Evolutionary conservation across 1,284 basidiomycete species (phyloP).

Genomic region (Trichosporon ovoides): DNA sequence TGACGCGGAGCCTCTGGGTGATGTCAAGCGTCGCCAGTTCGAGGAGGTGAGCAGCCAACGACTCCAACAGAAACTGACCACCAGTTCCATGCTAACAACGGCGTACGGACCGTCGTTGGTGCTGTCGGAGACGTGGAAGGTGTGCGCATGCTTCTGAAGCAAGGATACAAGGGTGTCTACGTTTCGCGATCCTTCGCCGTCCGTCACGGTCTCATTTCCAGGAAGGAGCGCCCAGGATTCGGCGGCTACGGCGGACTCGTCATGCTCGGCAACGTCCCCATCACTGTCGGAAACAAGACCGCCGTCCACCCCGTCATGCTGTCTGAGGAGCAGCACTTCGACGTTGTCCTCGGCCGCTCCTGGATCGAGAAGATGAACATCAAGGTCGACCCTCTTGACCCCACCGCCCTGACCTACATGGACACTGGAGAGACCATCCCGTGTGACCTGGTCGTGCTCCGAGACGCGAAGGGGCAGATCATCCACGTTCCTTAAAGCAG

Average conservation of each 20-base stretch:
- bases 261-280: slow-evolving; percentile 69
- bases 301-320: slow-evolving; percentile 56
- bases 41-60: slow-evolving; percentile 33
- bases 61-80: not conserved
- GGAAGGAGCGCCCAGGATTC: slow-evolving; percentile 43
- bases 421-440: slow-evolving; percentile 92
- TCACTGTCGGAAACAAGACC: slow-evolving; percentile 53
- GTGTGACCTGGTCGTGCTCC: slow-evolving; percentile 84
- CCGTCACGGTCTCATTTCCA: slow-evolving; percentile 81
- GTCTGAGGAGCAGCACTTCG: slow-evolving; percentile 93
- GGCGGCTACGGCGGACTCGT: slow-evolving; percentile 46
- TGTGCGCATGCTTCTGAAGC: slow-evolving; percentile 87
- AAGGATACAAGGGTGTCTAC: slow-evolving; percentile 92
- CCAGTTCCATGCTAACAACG: slow-evolving; percentile 77
- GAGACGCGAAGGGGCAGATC: slow-evolving; percentile 66
- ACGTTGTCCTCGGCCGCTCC: slow-evolving; percentile 86
- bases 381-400: slow-evolving; percentile 70
- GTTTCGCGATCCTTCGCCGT: slow-evolving; percentile 89
- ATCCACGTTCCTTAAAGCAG: slow-evolving; percentile 66
- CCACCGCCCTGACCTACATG: slow-evolving; percentile 79
- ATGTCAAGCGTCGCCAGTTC: slow-evolving; percentile 35
- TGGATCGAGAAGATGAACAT: slow-evolving; percentile 91
- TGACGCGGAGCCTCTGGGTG: slow-evolving; percentile 42
- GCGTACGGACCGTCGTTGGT: slow-evolving; percentile 86
- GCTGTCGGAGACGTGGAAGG: slow-evolving; percentile 83